Conservation (phyloP, 148 eudicot species). For the Drosera capensis region DNA sequence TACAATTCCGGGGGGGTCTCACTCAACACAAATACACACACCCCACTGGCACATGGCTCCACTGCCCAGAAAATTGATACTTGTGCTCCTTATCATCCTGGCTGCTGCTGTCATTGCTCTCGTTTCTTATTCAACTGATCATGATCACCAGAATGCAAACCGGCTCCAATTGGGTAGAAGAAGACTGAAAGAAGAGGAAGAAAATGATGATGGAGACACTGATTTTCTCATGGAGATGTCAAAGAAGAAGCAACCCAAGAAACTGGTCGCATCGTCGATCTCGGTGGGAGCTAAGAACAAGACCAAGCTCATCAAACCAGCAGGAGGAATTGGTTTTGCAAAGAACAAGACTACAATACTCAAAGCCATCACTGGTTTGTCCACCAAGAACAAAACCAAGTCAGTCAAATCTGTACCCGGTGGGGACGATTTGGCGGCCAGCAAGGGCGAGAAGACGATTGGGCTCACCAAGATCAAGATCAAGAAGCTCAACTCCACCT, state of each 20-base stretch:
- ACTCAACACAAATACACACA: too few species aligned
- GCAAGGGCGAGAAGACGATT: neutral
- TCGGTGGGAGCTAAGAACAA: neutral
- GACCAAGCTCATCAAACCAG: constrained; percentile 14
- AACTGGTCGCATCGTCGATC: constrained; percentile 7
- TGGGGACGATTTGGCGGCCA: neutral
- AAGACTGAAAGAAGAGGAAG: too few species aligned
- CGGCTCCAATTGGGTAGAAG: too few species aligned
- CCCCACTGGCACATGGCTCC: too few species aligned
- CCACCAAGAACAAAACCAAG: neutral
- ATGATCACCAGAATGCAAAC: too few species aligned
- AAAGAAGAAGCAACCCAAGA: neutral
- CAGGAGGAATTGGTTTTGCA: neutral
- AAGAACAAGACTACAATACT: constrained; percentile 21
- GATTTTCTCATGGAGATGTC: too few species aligned
- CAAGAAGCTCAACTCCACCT: constrained; percentile 48
- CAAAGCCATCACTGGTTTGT: constrained; percentile 7
- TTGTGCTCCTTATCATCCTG: too few species aligned
- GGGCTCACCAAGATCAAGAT: constrained; percentile 26
- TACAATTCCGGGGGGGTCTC: too few species aligned
- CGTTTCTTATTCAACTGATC: too few species aligned
- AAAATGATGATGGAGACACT: too few species aligned
- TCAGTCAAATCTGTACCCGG: neutral
- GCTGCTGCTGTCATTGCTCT: too few species aligned
- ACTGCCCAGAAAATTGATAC: too few species aligned